phyloP scores from a whole-genome alignment of 768 basidiomycete species.

The Kwoniella europaea region DNA sequence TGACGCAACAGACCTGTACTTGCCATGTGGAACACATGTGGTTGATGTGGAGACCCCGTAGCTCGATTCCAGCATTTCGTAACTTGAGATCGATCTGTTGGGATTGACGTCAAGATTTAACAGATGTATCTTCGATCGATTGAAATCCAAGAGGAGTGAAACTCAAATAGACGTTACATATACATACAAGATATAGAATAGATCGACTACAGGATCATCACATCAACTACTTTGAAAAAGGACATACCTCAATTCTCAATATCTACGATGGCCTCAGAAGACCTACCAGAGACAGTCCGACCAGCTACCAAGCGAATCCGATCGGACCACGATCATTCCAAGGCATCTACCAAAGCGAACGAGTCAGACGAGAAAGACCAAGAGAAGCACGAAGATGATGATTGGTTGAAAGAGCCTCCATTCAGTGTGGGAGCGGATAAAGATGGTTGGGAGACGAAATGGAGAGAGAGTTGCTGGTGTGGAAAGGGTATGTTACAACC shows the following conservation, averaged over 20 bases:
- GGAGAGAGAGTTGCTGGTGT: slow-evolving; percentile 51
- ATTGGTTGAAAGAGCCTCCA: slow-evolving; percentile 42
- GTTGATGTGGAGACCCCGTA: not conserved
- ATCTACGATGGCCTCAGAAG: slow-evolving; percentile 8
- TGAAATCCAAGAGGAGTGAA: no score
- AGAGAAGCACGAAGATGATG: slow-evolving; percentile 34
- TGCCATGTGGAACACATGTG: not conserved
- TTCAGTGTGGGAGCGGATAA: slow-evolving; percentile 34
- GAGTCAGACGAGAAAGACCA: slow-evolving; percentile 29
- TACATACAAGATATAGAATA: no score
- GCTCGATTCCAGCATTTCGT: not conserved
- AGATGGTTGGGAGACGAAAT: slow-evolving; percentile 44
- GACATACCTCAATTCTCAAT: not conserved
- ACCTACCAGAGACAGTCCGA: slow-evolving; percentile 27
- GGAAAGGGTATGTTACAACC: slow-evolving; percentile 40
- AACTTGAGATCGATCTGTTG: no score
- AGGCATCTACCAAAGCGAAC: slow-evolving; percentile 30
- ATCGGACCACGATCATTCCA: slow-evolving; percentile 46
- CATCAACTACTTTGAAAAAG: no score
- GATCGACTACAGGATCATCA: no score
- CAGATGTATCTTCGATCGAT: no score
- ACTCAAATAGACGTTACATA: no score
- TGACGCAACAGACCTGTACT: no score
- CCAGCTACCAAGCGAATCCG: slow-evolving; percentile 43
- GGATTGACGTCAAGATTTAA: no score